Conservation (phyloP, 179 eudicot species). For the Beta macrorhiza region DNA sequence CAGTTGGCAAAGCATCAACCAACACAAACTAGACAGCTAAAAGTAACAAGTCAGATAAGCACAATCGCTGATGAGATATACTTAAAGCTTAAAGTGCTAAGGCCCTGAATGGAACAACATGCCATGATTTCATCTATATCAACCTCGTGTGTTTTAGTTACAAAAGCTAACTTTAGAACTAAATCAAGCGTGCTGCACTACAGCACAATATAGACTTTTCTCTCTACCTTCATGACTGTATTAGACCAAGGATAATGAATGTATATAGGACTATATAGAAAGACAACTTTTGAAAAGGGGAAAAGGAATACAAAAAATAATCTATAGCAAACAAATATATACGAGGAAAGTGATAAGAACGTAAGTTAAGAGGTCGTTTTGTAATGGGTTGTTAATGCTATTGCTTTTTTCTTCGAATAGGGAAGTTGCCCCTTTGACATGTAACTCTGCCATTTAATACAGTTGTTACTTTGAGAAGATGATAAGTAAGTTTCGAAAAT, state of each 20-base stretch:
- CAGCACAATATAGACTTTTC: not conserved
- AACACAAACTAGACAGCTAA: constrained; percentile 6
- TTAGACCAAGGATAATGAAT: not conserved
- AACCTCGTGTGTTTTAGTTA: not conserved
- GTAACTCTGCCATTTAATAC: not conserved
- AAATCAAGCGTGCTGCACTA: not conserved
- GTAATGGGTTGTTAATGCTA: not conserved
- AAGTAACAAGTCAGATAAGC: not conserved
- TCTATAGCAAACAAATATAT: not conserved
- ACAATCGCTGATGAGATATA: not conserved
- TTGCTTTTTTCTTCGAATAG: not conserved
- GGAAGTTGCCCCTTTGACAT: not conserved
- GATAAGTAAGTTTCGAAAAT: not conserved
- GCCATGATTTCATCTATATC: not conserved
- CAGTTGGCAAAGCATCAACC: constrained; percentile 5
- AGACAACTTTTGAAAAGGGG: not conserved
- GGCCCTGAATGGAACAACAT: not conserved
- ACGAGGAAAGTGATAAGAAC: not conserved
- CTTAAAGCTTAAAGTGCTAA: not conserved
- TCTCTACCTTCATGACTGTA: constrained; percentile 1
- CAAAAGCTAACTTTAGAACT: not conserved
- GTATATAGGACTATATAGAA: not conserved
- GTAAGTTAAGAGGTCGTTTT: not conserved
- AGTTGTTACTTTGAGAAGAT: not conserved
- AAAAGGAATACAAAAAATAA: not conserved